Evolutionary conservation across 73 alveolate species (phyloP).

Genomic region (Blepharisma stoltei): DNA sequence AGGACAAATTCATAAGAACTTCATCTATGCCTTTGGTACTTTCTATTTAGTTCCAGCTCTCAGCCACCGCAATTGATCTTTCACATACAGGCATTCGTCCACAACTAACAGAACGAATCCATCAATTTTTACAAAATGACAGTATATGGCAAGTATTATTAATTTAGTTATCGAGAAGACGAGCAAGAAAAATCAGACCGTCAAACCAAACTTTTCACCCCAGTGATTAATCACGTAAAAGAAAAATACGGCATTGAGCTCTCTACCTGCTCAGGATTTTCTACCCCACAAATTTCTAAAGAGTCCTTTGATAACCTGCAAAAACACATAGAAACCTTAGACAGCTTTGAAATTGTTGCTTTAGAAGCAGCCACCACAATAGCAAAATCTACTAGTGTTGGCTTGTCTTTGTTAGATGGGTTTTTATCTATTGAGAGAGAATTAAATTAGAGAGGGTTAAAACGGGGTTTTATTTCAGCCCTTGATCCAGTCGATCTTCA

Average conservation of each 20-base stretch:
- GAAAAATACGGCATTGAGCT: neutral
- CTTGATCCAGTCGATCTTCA: too few species aligned
- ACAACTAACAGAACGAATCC: neutral
- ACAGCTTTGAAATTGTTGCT: slow-evolving; percentile 9
- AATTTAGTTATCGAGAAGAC: slow-evolving; percentile 28
- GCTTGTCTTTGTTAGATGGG: slow-evolving; percentile 22
- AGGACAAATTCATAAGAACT: slow-evolving; percentile 8
- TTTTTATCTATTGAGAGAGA: neutral
- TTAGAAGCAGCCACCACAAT: slow-evolving; percentile 25
- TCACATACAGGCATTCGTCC: neutral
- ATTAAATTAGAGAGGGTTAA: too few species aligned
- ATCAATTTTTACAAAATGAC: neutral
- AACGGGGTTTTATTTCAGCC: too few species aligned
- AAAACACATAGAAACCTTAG: neutral
- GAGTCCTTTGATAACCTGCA: neutral
- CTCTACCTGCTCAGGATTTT: neutral
- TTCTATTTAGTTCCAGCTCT: neutral
- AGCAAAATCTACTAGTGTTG: slow-evolving; percentile 20
- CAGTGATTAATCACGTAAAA: neutral
- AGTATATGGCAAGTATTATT: slow-evolving; percentile 6
- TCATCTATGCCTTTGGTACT: slow-evolving; percentile 23
- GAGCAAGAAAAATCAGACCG: neutral
- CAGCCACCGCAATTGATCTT: neutral
- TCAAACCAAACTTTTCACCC: neutral
- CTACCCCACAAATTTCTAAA: neutral